A percentile compares a stretch with the other conserved stretches of the same genome.
Evolutionary conservation across 257 asterid species (phyloP).

Genomic region (Fraxinus cuspidata): DNA sequence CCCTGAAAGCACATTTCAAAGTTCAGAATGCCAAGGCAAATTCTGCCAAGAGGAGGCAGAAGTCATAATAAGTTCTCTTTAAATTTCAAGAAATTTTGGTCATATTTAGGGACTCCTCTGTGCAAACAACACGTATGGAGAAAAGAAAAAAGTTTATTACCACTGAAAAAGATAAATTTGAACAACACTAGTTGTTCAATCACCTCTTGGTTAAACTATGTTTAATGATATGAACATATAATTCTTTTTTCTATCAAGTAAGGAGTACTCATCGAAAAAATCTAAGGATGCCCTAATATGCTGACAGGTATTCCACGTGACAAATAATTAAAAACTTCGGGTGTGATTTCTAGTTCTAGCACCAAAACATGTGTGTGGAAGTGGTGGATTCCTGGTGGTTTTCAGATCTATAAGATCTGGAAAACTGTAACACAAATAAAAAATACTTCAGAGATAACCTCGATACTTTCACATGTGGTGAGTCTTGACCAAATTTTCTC

Average conservation of each 20-base stretch:
- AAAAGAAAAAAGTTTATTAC: not conserved
- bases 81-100: conserved; percentile 16
- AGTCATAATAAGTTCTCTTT: conserved; percentile 6
- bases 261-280: conserved; percentile 11
- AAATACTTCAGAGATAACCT: conserved; percentile 52
- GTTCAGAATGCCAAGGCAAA: conserved; percentile 4
- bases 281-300: conserved; percentile 8
- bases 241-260: conserved; percentile 1
- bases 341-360: not conserved
- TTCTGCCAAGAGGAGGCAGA: conserved; percentile 11
- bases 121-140: not conserved
- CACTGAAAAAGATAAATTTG: not conserved
- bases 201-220: not conserved
- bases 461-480: conserved; percentile 92
- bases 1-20: conserved; percentile 15
- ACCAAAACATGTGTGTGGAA: too few relatives aligned
- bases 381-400: not conserved
- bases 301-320: not conserved
- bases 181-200: not conserved
- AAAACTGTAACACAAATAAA: conserved; percentile 13
- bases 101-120: conserved; percentile 15
- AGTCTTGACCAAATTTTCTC: conserved; percentile 99
- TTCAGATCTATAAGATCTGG: conserved; percentile 22
- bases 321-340: not conserved
- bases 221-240: not conserved